Evolutionary conservation across 2,329 filamentous ascomycete genomes (phyloP).

Genomic region (Phialocephala subalpina): DNA sequence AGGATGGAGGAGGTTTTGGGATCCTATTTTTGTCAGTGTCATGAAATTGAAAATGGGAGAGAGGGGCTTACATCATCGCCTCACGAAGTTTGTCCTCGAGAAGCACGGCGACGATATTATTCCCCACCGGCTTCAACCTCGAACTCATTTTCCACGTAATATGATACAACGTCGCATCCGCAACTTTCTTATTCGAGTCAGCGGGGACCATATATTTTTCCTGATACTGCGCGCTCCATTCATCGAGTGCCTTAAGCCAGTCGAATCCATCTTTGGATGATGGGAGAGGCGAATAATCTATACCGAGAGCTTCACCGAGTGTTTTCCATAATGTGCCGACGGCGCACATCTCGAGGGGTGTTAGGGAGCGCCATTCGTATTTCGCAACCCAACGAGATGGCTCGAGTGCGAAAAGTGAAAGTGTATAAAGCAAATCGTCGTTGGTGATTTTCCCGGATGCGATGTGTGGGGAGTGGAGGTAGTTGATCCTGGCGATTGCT

Average conservation of each 20-base stretch:
- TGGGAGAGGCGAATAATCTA: not conserved
- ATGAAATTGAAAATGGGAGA: not conserved
- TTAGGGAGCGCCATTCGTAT: not conserved
- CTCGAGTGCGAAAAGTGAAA: not conserved
- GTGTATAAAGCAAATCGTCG: not conserved
- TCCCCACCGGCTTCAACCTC: constrained; percentile 7
- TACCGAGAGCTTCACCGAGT: constrained; percentile 6
- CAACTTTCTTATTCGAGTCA: constrained; percentile 3
- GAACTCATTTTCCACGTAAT: not conserved
- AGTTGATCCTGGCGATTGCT: not conserved
- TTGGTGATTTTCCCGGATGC: not conserved
- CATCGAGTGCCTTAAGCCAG: not conserved
- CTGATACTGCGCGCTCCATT: constrained; percentile 14
- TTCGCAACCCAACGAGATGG: not conserved
- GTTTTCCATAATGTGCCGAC: not conserved
- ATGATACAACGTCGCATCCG: constrained; percentile 13
- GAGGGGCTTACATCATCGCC: constrained; percentile 11
- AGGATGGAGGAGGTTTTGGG: not conserved
- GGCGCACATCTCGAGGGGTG: not conserved
- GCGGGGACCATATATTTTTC: constrained; percentile 1
- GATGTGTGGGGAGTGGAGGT: not conserved
- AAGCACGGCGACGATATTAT: constrained; percentile 4
- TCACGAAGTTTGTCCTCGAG: constrained; percentile 13
- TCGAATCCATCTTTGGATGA: not conserved
- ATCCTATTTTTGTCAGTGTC: constrained; percentile 1